phyloP scores from a whole-genome alignment of 2,329 filamentous ascomycete species.

The Aureobasidium sp. region DNA sequence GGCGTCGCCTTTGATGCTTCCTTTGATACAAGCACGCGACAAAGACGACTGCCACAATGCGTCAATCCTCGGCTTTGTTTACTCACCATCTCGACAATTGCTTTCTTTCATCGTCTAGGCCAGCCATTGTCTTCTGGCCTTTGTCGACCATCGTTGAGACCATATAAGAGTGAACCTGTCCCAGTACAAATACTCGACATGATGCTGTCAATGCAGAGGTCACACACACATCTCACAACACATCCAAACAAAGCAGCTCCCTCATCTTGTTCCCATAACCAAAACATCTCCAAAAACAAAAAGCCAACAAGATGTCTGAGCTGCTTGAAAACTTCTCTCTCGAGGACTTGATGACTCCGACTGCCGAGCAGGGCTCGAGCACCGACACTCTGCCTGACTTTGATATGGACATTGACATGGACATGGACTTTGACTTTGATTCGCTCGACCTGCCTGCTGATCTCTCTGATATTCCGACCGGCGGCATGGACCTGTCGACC shows the following conservation, averaged over 20 bases:
- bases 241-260: neutral
- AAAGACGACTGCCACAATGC: neutral
- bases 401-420: neutral
- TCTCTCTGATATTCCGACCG: neutral
- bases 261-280: neutral
- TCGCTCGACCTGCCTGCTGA: neutral
- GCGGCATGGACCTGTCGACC: neutral
- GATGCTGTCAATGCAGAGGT: neutral
- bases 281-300: neutral
- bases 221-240: neutral
- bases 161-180: too few species aligned
- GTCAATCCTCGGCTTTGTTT: neutral
- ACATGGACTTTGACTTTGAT: neutral
- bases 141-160: neutral
- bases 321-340: neutral
- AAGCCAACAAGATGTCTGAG: neutral
- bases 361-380: constrained; percentile 3
- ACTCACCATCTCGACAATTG: neutral
- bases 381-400: neutral
- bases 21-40: neutral
- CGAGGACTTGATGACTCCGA: neutral
- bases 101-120: neutral
- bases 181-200: neutral
- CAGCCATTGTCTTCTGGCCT: neutral
- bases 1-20: too few species aligned